Conservation (phyloP, 495 filamentous ascomycete genomes). For the Podospora pseudoanserina region DNA sequence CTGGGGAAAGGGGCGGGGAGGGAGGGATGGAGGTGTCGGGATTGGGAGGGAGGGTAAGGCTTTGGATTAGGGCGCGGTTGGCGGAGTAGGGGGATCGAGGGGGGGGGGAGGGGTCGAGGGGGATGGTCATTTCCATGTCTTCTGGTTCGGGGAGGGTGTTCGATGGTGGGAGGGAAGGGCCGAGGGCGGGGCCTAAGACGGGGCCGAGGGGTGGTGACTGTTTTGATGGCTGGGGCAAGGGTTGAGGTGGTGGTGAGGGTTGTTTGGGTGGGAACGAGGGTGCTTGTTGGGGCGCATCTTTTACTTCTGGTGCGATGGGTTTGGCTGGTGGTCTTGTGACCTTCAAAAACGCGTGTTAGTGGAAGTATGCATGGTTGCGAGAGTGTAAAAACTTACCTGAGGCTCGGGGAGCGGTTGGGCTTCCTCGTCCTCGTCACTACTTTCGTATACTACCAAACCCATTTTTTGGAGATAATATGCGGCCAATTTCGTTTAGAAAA, state of each 20-base stretch:
- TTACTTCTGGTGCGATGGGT: not conserved
- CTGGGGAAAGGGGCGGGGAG: constrained; percentile 76
- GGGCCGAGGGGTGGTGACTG: constrained; percentile 27
- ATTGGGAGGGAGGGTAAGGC: constrained; percentile 78
- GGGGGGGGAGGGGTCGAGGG: constrained; percentile 22
- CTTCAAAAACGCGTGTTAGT: constrained; percentile 15
- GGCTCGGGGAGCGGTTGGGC: constrained; percentile 18
- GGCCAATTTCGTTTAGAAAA: not conserved
- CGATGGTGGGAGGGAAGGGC: constrained; percentile 20
- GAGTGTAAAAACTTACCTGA: constrained; percentile 7
- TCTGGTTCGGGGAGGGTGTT: constrained; percentile 8
- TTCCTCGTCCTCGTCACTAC: constrained; percentile 72
- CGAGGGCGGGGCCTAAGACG: constrained; percentile 33
- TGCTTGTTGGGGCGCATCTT: not conserved
- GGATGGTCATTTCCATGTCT: constrained; percentile 27
- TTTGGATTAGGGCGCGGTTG: constrained; percentile 63
- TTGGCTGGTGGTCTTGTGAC: constrained; percentile 5
- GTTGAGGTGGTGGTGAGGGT: not conserved
- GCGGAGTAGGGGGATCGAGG: constrained; percentile 68
- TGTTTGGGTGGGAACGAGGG: not conserved
- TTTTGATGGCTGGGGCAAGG: not conserved
- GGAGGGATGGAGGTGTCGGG: constrained; percentile 78
- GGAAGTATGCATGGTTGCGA: constrained; percentile 2
- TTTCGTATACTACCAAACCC: constrained; percentile 69
- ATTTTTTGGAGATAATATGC: constrained; percentile 35